Evolutionary conservation across 2,329 filamentous ascomycete species (phyloP).

Genomic region (Aaosphaeria arxii): DNA sequence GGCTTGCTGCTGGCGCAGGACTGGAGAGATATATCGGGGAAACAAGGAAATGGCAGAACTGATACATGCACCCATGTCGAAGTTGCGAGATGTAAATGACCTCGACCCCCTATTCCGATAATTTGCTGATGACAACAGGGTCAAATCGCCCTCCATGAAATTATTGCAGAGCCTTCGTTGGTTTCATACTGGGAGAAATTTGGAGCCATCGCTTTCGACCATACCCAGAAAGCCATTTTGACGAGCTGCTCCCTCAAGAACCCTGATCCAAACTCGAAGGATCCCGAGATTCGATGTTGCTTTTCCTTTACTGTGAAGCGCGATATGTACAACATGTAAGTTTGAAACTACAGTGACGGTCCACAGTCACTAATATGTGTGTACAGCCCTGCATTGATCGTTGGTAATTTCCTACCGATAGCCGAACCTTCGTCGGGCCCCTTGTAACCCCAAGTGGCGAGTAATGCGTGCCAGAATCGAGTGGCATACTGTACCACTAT

Average conservation of each 20-base stretch:
- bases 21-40: conserved; percentile 93
- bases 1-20: conserved; percentile 94
- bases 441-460: too few relatives aligned
- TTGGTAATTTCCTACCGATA: conserved; percentile 94
- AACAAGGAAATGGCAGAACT: conserved; percentile 99
- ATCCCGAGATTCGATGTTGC: conserved; percentile 82
- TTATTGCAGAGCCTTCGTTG: conserved; percentile 89
- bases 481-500: too few relatives aligned
- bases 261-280: conserved; percentile 57
- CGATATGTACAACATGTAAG: conserved; percentile 95
- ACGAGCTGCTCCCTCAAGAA: conserved; percentile 91
- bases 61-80: conserved; percentile 88
- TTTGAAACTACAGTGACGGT: conserved; percentile 8
- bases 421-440: conserved; percentile 43
- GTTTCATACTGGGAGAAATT: conserved; percentile 99
- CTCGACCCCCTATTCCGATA: not conserved
- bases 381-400: conserved; percentile 76
- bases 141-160: conserved; percentile 91
- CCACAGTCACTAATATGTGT: conserved; percentile 28
- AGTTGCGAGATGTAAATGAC: conserved; percentile 75
- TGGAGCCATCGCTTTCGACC: conserved; percentile 94
- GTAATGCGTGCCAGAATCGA: too few relatives aligned
- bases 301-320: conserved; percentile 96
- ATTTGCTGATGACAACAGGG: conserved; percentile 58
- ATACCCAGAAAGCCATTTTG: conserved; percentile 87